These are phyloP conservation scores for Vanrija pseudolonga DNA, from an alignment of 1,284 basidiomycete species.

Conservation along the genomic window DNA sequence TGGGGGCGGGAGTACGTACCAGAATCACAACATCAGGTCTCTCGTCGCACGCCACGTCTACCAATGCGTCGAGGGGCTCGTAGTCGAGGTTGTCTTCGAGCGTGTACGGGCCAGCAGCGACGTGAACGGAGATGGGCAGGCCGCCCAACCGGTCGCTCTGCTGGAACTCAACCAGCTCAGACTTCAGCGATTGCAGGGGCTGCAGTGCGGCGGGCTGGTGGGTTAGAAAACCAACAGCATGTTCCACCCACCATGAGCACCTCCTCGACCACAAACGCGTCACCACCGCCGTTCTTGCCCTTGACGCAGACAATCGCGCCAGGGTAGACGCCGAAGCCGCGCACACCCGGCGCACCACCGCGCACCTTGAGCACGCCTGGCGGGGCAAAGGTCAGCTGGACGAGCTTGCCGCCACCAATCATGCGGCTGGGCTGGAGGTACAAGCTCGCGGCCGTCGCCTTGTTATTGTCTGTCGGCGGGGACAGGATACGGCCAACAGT, in stretches of 20 bases:
- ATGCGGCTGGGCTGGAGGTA: slow-evolving; percentile 76
- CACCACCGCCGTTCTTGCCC: slow-evolving; percentile 86
- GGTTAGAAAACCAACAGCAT: neutral
- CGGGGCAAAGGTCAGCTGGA: slow-evolving; percentile 65
- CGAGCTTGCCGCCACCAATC: slow-evolving; percentile 66
- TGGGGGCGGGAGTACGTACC: slow-evolving; percentile 53
- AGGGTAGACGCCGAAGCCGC: slow-evolving; percentile 77
- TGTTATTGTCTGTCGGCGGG: slow-evolving; percentile 60
- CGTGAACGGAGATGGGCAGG: slow-evolving; percentile 60
- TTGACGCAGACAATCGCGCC: slow-evolving; percentile 84
- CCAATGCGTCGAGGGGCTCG: slow-evolving; percentile 62
- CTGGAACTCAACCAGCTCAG: slow-evolving; percentile 39
- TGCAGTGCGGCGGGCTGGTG: slow-evolving; percentile 49
- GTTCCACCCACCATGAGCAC: slow-evolving; percentile 67
- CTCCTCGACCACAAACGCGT: slow-evolving; percentile 78
- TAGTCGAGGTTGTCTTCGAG: slow-evolving; percentile 70
- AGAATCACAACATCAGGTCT: slow-evolving; percentile 76
- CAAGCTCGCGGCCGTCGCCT: slow-evolving; percentile 69
- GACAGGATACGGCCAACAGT: slow-evolving; percentile 77
- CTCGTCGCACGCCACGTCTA: slow-evolving; percentile 57
- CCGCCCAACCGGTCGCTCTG: slow-evolving; percentile 45
- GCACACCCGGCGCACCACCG: slow-evolving; percentile 60
- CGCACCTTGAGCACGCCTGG: slow-evolving; percentile 60
- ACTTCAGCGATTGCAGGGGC: slow-evolving; percentile 35
- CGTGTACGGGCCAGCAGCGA: slow-evolving; percentile 80